phyloP scores from a whole-genome alignment of 2,329 filamentous ascomycete genomes.

The Ceratocystis eucalypticola region DNA sequence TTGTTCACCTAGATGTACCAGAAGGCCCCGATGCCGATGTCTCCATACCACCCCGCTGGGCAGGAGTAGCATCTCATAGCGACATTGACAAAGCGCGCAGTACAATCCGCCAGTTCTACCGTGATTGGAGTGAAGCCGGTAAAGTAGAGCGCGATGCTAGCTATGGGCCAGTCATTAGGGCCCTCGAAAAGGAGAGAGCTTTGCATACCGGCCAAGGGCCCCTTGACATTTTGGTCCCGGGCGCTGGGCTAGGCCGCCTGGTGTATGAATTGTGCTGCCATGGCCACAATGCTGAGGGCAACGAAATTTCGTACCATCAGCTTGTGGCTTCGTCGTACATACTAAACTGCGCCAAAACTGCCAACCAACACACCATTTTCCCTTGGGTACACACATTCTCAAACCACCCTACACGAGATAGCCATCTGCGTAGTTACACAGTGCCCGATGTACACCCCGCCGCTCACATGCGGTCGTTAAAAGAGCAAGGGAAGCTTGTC shows the following conservation, averaged over 20 bases:
- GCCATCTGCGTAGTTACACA: slow-evolving; percentile 60
- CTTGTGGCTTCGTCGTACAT: slow-evolving; percentile 73
- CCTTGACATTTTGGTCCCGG: slow-evolving; percentile 67
- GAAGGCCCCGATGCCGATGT: slow-evolving; percentile 26
- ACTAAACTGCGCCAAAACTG: slow-evolving; percentile 50
- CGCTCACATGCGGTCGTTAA: slow-evolving; percentile 32
- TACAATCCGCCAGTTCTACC: slow-evolving; percentile 84
- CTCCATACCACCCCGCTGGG: slow-evolving; percentile 50
- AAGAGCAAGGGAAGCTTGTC: slow-evolving; percentile 20
- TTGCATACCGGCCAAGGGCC: slow-evolving; percentile 22
- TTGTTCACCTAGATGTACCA: slow-evolving; percentile 27
- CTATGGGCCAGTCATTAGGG: slow-evolving; percentile 58
- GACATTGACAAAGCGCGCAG: slow-evolving; percentile 88
- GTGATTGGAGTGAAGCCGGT: slow-evolving; percentile 83
- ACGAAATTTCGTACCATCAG: slow-evolving; percentile 94
- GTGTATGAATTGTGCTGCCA: slow-evolving; percentile 70
- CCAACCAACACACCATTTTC: slow-evolving; percentile 56
- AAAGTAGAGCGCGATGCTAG: slow-evolving; percentile 58
- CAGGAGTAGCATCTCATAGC: slow-evolving; percentile 51
- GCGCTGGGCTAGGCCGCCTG: slow-evolving; percentile 74
- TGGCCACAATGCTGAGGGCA: slow-evolving; percentile 70
- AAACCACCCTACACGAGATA: slow-evolving; percentile 59
- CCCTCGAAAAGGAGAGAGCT: slow-evolving; percentile 41
- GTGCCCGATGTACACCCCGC: slow-evolving; percentile 73
- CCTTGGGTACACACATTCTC: slow-evolving; percentile 84